Base-by-base conservation (phyloP, 345 rosid species). In the Excoecaria agallocha region DNA sequence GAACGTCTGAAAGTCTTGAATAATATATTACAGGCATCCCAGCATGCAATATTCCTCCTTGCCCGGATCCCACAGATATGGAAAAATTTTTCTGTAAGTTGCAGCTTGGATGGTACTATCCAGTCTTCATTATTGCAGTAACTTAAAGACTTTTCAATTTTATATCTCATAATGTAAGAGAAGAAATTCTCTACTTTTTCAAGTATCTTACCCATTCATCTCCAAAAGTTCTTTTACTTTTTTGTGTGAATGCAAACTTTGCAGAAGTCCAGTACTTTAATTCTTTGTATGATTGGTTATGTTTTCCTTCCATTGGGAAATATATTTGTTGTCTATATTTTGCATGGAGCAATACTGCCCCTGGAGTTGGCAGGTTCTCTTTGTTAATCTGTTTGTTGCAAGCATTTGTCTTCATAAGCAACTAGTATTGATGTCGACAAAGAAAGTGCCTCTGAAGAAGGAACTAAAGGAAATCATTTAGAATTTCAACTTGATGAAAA, bases 31-130 rank as follows among this genome's bases (percentile, higher is more conserved):
- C 93, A 94, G 98, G 96, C 92, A 63, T 95, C 94, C 56, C 99
- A 95, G 73, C 99, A 95, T 86, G 98, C 93, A 11, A 85, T 93
- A 38, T 95, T 95, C 79, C 91, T 95, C 81, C 88, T 78, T 86
- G 97, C 98, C 48, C 86, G 93, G 85, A 89, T 95, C 57, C 99
- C 99, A 25, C 99, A 91, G 76, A 95, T 95, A 81, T 93, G 91
- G 99, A 77, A 83, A 81, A 93, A 93, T 85, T 89, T 90, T 80
- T 82, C 78, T 69, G 94, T 92, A 78, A 90, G 97, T 84, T 72
- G 64, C 57, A 46, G 67, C 16, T 37, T 58, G 38, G 46, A 41
- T 35, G 19, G 19, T 62, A 3, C 38, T 8, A 55, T n/a, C 19
- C 51, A 45, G 41, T 68, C 57, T 59, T 71, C 12, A 71, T 25